phyloP scores from a whole-genome alignment of 2,329 filamentous ascomycete species.

The Penicillium sp. region DNA sequence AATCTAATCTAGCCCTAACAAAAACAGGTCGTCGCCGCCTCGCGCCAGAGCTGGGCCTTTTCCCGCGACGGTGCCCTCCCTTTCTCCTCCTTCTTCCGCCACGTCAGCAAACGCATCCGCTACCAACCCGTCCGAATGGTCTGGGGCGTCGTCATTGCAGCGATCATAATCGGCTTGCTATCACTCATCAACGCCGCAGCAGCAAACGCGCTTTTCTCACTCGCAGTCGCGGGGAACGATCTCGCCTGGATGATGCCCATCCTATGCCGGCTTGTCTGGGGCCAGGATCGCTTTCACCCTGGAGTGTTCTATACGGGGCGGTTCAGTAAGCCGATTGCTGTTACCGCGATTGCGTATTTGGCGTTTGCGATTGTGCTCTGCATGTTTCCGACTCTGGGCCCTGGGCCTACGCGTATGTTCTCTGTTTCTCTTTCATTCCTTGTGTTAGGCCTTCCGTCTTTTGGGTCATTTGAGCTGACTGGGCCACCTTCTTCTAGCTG shows the following conservation, averaged over 20 bases:
- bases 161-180: constrained; percentile 60
- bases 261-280: constrained; percentile 62
- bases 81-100: constrained; percentile 61
- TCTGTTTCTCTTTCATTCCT: neutral
- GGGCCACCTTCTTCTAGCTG: constrained; percentile 29
- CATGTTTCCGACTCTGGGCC: constrained; percentile 65
- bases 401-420: constrained; percentile 53
- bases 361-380: constrained; percentile 59
- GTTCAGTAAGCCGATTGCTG: constrained; percentile 59
- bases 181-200: constrained; percentile 62
- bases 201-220: constrained; percentile 60
- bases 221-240: constrained; percentile 61
- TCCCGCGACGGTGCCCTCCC: constrained; percentile 65
- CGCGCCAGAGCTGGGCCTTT: constrained; percentile 66
- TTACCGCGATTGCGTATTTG: constrained; percentile 59
- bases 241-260: constrained; percentile 64
- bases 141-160: constrained; percentile 59
- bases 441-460: neutral
- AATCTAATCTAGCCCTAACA: neutral
- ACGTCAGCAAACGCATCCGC: constrained; percentile 58
- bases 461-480: neutral
- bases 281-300: constrained; percentile 60
- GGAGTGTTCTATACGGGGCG: constrained; percentile 63
- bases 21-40: constrained; percentile 56
- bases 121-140: constrained; percentile 63